A percentile compares a stretch with the other conserved stretches of the same genome.
Evolutionary conservation across 2,329 filamentous ascomycete genomes (phyloP).

Genomic region (Cercospora sp.): DNA sequence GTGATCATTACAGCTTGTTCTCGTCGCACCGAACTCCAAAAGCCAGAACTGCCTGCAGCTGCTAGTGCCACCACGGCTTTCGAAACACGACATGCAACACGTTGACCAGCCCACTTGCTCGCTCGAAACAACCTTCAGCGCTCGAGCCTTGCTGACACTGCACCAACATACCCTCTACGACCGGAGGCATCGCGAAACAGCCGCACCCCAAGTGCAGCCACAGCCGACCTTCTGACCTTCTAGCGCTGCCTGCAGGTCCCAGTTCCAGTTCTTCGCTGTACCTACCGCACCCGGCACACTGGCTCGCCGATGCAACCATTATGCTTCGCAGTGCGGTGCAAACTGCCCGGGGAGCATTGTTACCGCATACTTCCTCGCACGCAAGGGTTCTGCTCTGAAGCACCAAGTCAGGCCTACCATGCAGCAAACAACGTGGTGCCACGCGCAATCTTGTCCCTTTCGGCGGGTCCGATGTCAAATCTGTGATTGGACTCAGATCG

Average conservation of each 20-base stretch:
- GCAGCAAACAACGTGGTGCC: conserved; percentile 17
- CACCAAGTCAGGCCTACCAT: conserved; percentile 2
- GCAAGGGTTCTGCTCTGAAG: background rate
- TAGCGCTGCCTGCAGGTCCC: background rate
- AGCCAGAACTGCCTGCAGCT: background rate
- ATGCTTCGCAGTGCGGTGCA: background rate
- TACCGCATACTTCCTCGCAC: background rate
- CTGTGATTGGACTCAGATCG: background rate
- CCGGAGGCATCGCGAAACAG: background rate
- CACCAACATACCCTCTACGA: background rate
- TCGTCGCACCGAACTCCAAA: background rate
- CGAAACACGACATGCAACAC: conserved; percentile 14
- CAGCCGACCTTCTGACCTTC: background rate
- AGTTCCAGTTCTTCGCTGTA: background rate
- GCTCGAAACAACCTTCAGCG: background rate
- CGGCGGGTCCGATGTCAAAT: background rate
- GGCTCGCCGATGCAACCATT: background rate
- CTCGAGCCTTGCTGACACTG: background rate
- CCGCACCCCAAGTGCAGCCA: background rate
- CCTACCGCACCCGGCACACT: background rate
- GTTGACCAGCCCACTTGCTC: background rate
- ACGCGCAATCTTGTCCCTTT: background rate
- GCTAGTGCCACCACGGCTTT: conserved; percentile 1
- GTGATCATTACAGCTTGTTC: background rate
- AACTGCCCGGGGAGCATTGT: background rate